Base-by-base conservation (phyloP, 768 basidiomycete species). In the Tephrocybe sp. region DNA sequence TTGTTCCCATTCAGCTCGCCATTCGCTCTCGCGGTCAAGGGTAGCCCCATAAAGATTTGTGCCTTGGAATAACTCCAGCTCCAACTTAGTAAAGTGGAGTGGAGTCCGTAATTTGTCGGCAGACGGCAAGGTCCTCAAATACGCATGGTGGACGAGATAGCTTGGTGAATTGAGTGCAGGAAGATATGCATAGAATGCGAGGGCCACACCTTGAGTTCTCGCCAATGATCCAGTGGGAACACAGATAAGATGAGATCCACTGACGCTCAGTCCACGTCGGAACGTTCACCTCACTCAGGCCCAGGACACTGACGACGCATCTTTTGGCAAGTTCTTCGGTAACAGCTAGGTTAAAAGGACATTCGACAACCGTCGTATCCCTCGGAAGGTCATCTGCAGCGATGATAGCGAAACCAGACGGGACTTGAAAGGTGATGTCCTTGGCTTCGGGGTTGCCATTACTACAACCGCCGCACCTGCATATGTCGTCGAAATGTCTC, bases 21-120 rank as follows among this genome's bases (percentile, higher is more conserved):
- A 89, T 4, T 76, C 76, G 3, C 67, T 66, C 53, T 75, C 65
- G 1, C 91, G 79, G 53, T 93, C 87, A 11, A 75, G 45, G 1
- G 88, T 83, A 0, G 92, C 93, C 2, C 86, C 83, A 54, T 82
- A 82, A 2, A 98, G 61, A 63, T 94, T 94, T 2, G 88, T 88
- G 0, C 91, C 93, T 45, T 76, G 72, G 43, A 97, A 77, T 9
- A 83, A 62, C 16, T 80, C 74, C 15, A 84, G 67, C 61, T 98
- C 94, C 13, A 59, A 45, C 0, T 62, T 40, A 0, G 78, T 78
- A 61, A 91, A 97, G 54, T 88, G 82, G 11, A 93, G 71, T 0
- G 93, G 79, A 0, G 94, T 94, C 12, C 74, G 68, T 0, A 95
- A 72, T 45, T 75, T 71, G 2, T 72, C 66, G 0, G 74, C 41